Evolutionary conservation across 306 rosid genomes (phyloP).

Genomic region (Echinosophora koreensis): DNA sequence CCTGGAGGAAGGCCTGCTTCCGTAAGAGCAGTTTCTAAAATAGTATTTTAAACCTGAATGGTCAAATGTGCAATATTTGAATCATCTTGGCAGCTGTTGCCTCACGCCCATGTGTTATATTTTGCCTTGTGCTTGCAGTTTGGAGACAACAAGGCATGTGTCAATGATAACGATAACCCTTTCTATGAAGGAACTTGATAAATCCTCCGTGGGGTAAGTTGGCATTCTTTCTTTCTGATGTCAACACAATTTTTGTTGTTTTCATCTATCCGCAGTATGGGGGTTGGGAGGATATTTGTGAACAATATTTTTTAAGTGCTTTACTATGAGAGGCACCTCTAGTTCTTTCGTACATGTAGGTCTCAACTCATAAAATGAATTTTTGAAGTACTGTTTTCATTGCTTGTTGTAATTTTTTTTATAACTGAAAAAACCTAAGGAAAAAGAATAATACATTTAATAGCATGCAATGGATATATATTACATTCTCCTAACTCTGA

Average conservation of each 20-base stretch:
- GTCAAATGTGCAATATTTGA: constrained; percentile 9
- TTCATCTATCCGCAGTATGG: neutral
- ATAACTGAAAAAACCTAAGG: neutral
- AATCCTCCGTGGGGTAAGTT: constrained; percentile 75
- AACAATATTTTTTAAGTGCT: neutral
- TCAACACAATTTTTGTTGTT: neutral
- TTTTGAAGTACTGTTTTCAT: neutral
- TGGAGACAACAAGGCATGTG: constrained; percentile 94
- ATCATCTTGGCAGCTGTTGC: neutral
- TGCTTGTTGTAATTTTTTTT: neutral
- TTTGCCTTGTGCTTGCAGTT: constrained; percentile 47
- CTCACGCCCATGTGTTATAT: neutral
- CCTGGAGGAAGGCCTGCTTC: constrained; percentile 94
- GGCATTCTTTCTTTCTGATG: neutral
- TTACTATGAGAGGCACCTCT: neutral
- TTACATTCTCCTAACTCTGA: neutral
- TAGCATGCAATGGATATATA: neutral
- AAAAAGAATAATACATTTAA: neutral
- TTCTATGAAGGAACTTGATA: constrained; percentile 73
- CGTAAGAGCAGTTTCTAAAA: constrained; percentile 62
- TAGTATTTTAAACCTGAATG: neutral
- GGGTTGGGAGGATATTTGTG: neutral
- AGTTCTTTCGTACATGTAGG: neutral
- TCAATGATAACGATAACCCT: constrained; percentile 89
- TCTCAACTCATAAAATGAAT: neutral